phyloP scores from a whole-genome alignment of 306 rosid genomes.

The Mimosa bimucronata region DNA sequence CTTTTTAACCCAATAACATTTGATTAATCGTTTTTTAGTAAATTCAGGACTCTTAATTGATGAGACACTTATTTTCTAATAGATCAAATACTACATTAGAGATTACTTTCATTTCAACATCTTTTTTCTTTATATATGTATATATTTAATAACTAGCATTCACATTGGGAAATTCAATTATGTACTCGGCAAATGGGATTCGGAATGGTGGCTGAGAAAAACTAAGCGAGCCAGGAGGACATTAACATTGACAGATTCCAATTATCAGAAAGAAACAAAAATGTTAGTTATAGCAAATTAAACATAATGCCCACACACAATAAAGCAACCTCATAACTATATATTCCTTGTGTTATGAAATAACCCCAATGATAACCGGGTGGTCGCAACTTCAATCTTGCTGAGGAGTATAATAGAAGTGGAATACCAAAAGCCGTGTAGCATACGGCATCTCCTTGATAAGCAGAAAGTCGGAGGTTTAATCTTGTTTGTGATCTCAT shows the following conservation, averaged over 20 bases:
- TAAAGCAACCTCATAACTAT: too few species aligned
- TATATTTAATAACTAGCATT: not conserved
- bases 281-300: not conserved
- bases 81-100: not conserved
- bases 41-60: not conserved
- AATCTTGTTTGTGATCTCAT: too few species aligned
- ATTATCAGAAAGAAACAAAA: not conserved
- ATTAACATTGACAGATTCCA: not conserved
- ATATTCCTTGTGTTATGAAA: too few species aligned
- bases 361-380: too few species aligned
- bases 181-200: not conserved
- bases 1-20: not conserved
- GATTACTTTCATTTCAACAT: not conserved
- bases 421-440: too few species aligned
- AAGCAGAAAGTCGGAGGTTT: too few species aligned
- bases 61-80: not conserved
- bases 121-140: not conserved
- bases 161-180: not conserved
- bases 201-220: too few species aligned
- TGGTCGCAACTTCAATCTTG: too few species aligned
- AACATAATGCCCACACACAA: too few species aligned
- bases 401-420: too few species aligned
- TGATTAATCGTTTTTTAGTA: not conserved
- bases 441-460: too few species aligned
- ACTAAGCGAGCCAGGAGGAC: not conserved